Evolutionary conservation across 345 rosid genomes (phyloP).

Genomic region (Populus davidiana): DNA sequence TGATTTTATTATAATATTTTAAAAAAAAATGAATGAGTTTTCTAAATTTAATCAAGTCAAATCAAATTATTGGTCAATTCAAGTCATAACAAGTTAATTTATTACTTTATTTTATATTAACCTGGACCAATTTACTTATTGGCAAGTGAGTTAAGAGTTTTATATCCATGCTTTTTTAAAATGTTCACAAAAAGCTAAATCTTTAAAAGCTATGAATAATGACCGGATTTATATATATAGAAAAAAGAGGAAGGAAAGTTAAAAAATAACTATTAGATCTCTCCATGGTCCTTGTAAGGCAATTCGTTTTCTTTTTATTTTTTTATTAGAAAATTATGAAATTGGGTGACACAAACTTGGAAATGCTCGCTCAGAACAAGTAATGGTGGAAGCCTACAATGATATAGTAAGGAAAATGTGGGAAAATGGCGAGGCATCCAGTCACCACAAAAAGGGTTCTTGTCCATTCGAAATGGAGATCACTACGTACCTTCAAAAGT

Average conservation of each 20-base stretch:
- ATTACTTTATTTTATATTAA: too few relatives aligned
- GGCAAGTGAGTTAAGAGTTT: too few relatives aligned
- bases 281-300: neutral
- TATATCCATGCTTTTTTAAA: neutral
- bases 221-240: neutral
- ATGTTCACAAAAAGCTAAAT: neutral
- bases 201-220: neutral
- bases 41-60: too few relatives aligned
- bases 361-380: neutral
- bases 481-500: neutral
- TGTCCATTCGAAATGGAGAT: neutral
- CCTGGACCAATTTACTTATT: fast-evolving
- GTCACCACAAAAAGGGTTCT: neutral
- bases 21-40: too few relatives aligned
- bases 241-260: neutral
- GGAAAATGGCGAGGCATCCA: conserved; percentile 13
- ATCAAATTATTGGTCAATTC: too few relatives aligned
- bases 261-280: neutral
- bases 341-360: too few relatives aligned
- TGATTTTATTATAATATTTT: too few relatives aligned
- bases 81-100: too few relatives aligned
- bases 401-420: neutral
- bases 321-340: too few relatives aligned
- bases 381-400: neutral
- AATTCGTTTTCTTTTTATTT: neutral